Conservation (phyloP, 305 asterid genomes). For the Salvia sclarea region DNA sequence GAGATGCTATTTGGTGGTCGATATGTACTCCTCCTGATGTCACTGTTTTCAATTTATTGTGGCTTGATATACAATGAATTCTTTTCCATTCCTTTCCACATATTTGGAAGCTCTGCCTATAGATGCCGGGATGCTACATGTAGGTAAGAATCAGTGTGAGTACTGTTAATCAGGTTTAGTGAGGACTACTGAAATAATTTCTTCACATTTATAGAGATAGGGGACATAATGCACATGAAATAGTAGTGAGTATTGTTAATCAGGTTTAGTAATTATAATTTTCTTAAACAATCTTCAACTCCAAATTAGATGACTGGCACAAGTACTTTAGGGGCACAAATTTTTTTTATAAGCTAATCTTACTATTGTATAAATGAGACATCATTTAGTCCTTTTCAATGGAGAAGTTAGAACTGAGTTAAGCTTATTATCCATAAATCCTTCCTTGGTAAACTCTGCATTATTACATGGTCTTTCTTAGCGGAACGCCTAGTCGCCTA, state of each 20-base stretch:
- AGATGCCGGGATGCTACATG: slow-evolving; percentile 85
- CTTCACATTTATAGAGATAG: background rate
- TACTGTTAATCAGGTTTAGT: background rate
- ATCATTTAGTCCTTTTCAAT: background rate
- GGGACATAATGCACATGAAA: background rate
- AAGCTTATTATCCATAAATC: background rate
- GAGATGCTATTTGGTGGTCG: slow-evolving; percentile 99
- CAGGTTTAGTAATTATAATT: background rate
- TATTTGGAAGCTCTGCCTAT: slow-evolving; percentile 94
- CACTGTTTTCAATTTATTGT: slow-evolving; percentile 92
- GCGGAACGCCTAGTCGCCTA: too few species aligned
- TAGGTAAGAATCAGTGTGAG: slow-evolving; percentile 54
- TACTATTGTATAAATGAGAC: background rate
- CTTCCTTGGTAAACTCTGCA: background rate
- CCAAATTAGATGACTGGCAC: background rate
- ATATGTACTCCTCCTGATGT: slow-evolving; percentile 88
- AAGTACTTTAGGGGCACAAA: background rate
- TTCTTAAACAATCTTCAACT: slow-evolving; percentile 1
- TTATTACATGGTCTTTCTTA: background rate
- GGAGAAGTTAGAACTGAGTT: background rate
- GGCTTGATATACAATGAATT: slow-evolving; percentile 98
- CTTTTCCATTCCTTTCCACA: slow-evolving; percentile 96
- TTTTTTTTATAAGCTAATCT: background rate
- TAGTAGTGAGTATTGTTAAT: too few species aligned
- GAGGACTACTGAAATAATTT: background rate